Evolutionary conservation across 2,329 filamentous ascomycete genomes (phyloP), one percentile per base, ranked within the genome.

Genomic region (Penicillium glabrum): DNA sequence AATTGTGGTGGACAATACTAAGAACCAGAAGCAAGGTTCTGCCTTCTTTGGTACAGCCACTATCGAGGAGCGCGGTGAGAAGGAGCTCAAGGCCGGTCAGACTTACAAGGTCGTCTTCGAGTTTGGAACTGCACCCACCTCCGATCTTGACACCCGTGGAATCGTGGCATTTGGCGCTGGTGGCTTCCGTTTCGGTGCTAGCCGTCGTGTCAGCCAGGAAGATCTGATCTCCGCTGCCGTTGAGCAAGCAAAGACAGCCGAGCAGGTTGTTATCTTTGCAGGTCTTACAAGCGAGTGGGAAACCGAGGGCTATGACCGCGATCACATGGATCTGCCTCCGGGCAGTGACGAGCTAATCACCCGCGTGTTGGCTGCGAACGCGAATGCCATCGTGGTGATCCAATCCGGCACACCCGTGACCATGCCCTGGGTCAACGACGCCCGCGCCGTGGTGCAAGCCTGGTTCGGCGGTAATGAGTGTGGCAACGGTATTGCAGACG

Each of bases 391-490:
- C 1, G 84, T 95, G 1, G 87, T 93, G 1, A 86, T 90, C 69
- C 90, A 93, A 66, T 90, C 88, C 0, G 90, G 90, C 35, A 91
- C 89, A 0, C 89, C 90, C 0, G 76, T 83, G 11, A 80, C 77
- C 2, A 80, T 82, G 72, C 80, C 79, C 0, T 80, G 80, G 75
- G 71, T 67, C 3, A 66, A 74, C 5, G 70, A 76, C n/a, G 70
- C 77, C 10, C 77, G 78, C 8, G 84, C 86, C 2, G 77, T 93
- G 1, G 69, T 92, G 1, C 89, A 93, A 67, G 89, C 89, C 8
- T 95, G 90, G 89, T 95, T 92, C 67, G 89, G 90, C 58, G 90
- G 91, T n/a, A 91, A 95, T 67, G 90, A 95, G 76, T 89, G 88
- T 5, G 91, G 90, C 6, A 91, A 93, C 68, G 87, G 86, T 11